phyloP scores from a whole-genome alignment of 192 early-diverging fungal genomes.

The Entomortierella lignicola region DNA sequence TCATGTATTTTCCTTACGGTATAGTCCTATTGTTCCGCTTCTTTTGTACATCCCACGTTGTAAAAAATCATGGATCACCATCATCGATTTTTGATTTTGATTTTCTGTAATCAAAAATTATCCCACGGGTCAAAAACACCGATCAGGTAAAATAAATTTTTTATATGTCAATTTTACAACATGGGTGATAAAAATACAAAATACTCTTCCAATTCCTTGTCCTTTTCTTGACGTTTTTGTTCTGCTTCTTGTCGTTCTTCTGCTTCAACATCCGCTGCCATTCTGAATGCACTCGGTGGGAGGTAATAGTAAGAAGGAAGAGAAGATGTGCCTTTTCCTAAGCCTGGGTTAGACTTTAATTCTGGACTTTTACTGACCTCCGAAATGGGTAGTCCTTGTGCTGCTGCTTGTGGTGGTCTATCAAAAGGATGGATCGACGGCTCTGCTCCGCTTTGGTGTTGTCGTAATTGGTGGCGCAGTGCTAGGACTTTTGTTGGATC shows the following conservation, averaged over 20 bases:
- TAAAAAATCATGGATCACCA: no score
- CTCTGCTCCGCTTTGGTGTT: background rate
- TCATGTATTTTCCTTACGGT: no score
- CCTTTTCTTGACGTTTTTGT: background rate
- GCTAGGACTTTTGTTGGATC: background rate
- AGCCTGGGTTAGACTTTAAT: background rate
- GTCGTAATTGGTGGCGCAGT: background rate
- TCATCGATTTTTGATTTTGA: no score
- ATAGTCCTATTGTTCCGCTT: no score
- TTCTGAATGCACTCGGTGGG: conserved; percentile 42
- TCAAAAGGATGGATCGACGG: background rate
- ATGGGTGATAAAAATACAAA: conserved; percentile 10
- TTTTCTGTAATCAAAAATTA: no score
- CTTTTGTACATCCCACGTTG: no score
- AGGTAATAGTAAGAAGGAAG: conserved; percentile 30
- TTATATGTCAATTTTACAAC: background rate
- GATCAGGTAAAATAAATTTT: background rate
- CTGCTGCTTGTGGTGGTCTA: background rate
- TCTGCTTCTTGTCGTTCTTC: conserved; percentile 13
- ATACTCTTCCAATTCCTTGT: conserved; percentile 16
- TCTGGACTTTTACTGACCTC: background rate
- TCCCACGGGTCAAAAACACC: background rate
- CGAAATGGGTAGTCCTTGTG: background rate
- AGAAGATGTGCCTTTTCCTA: background rate
- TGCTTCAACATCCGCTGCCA: conserved; percentile 2